A percentile compares a stretch with the other conserved stretches of the same genome.
Evolutionary conservation across 148 eudicot genomes (phyloP).

Genomic region (Fagopyrum tataricum): DNA sequence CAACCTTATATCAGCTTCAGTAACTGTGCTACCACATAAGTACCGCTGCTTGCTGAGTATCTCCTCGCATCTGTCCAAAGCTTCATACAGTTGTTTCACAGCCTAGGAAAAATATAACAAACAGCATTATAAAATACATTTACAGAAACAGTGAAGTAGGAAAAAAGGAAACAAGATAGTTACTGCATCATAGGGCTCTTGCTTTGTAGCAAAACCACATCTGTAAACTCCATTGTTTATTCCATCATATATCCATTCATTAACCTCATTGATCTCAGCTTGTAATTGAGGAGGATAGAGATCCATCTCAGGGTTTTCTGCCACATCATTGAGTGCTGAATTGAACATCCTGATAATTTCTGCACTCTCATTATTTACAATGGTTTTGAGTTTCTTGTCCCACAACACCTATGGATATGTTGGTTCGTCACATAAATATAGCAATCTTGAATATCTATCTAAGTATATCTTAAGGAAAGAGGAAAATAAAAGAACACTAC

Average conservation of each 20-base stretch:
- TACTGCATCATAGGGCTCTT: slow-evolving; percentile 82
- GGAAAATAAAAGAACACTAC: slow-evolving; percentile 17
- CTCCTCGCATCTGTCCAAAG: slow-evolving; percentile 82
- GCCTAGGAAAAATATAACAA: slow-evolving; percentile 38
- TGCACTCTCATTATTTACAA: slow-evolving; percentile 86
- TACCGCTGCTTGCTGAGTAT: slow-evolving; percentile 68
- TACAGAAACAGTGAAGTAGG: background rate
- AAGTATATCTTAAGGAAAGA: background rate
- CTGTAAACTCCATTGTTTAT: slow-evolving; percentile 89
- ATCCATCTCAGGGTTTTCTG: slow-evolving; percentile 59
- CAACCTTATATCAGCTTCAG: slow-evolving; percentile 86
- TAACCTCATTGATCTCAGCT: slow-evolving; percentile 60
- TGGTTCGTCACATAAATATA: background rate
- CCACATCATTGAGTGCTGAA: slow-evolving; percentile 70
- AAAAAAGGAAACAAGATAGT: background rate
- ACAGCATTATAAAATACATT: background rate
- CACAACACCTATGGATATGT: slow-evolving; percentile 54
- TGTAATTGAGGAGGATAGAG: slow-evolving; percentile 70
- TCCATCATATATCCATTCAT: slow-evolving; percentile 55
- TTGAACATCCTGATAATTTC: slow-evolving; percentile 91
- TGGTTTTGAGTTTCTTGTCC: slow-evolving; percentile 74
- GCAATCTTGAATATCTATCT: background rate
- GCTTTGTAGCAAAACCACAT: slow-evolving; percentile 90
- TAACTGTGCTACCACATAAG: slow-evolving; percentile 59
- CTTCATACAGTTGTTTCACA: slow-evolving; percentile 52